phyloP scores from a whole-genome alignment of 176 grass and related monocot genomes.

The Triticum monococcum region DNA sequence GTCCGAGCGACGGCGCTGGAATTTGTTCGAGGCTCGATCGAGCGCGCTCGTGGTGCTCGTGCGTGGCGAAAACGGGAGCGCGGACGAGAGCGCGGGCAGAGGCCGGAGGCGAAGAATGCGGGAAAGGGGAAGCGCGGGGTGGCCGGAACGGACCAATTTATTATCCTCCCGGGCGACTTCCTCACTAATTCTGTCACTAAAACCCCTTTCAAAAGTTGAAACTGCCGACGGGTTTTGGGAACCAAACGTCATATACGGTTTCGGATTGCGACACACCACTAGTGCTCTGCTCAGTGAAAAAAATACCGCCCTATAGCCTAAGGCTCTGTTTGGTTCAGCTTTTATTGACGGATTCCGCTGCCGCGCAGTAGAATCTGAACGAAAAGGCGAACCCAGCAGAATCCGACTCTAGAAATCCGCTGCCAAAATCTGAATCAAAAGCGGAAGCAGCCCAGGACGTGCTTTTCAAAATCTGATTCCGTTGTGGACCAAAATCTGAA shows the following conservation, averaged over 20 bases:
- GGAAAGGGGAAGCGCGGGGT: neutral
- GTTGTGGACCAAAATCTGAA: too few species aligned
- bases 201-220: neutral
- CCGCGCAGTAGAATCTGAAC: too few species aligned
- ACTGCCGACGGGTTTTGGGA: neutral
- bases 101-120: neutral
- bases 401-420: too few species aligned
- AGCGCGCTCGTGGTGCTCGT: too few species aligned
- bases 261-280: neutral
- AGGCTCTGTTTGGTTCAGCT: too few species aligned
- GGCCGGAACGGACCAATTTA: constrained; percentile 6
- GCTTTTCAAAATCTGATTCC: too few species aligned
- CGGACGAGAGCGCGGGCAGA: neutral
- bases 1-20: neutral
- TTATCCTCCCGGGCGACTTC: neutral
- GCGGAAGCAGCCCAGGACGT: too few species aligned
- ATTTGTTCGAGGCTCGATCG: neutral
- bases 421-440: too few species aligned
- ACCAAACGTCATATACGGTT: neutral
- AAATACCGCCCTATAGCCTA: too few species aligned
- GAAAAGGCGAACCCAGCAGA: too few species aligned
- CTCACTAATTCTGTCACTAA: neutral
- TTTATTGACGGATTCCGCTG: too few species aligned
- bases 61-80: neutral
- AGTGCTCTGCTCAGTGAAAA: neutral